Evolutionary conservation across 169 alveolate species (phyloP), one percentile per base, ranked within the genome.

Genomic region (Eimeria mitis): DNA sequence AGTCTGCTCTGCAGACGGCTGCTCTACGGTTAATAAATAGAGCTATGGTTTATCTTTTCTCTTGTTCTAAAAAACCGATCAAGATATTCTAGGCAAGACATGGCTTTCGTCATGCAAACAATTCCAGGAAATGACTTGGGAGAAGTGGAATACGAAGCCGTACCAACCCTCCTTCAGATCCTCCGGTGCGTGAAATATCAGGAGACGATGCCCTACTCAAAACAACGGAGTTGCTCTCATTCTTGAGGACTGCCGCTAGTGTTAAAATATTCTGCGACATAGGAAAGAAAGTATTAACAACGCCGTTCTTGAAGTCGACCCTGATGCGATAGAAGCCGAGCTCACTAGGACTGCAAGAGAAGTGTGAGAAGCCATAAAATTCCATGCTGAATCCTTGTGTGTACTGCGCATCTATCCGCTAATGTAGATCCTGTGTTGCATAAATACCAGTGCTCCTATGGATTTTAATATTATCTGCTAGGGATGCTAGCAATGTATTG

Each of bases 251-350:
- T n/a, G 49, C 42, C 47, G 28, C 5, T 6, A 40, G 49, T 11
- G 68, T 28, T 6, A 19, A n/a, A 13, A 40, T 56, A 37, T 56
- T 9, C 65, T 73, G 70, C 37, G 63, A 7, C 37, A 8, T 68
- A 92, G 96, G 89, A 56, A 75, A 42, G 96, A 92, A 61, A 92
- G 96, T 61, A 70, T 92, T n/a, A 92, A 92, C 78, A 71, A 92
- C 79, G 76, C 96, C 3, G 96, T 92, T 19, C 92, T 92, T 54
- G 96, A 92, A 44, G 87, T 68, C 9, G 89, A 92, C 94, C 37
- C n/a, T 9, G 78, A 47, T 28, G 92, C 87, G 34, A 52, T 92
- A 34, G 49, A 61, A 49, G 96, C 56, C 13, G 96, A 92, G 78
- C 79, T 92, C 92, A 75, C 47, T 16, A 52, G 70, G 59, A 84